These are phyloP conservation scores for Coemansia sp. DNA, from an alignment of 371 early-diverging fungal genomes.

Conservation along the genomic window DNA sequence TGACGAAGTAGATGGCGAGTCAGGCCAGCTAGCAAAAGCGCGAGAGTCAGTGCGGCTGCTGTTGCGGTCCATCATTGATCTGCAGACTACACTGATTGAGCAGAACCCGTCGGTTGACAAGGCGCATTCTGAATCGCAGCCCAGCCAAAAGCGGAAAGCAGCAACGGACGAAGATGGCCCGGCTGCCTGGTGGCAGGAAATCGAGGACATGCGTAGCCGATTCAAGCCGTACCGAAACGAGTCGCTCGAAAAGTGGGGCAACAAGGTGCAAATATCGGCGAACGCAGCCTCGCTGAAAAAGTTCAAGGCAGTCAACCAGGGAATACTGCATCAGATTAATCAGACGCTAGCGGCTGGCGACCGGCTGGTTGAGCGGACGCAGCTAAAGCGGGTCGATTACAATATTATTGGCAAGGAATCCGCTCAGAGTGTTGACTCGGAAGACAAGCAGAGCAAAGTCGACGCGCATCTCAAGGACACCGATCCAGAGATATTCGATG, in stretches of 20 bases:
- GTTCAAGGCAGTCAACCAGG: constrained; percentile 93
- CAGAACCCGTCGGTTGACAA: constrained; percentile 30
- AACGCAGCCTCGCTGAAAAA: constrained; percentile 74
- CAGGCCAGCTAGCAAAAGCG: constrained; percentile 13
- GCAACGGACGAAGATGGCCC: constrained; percentile 48
- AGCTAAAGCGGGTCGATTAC: constrained; percentile 72
- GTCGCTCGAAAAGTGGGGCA: constrained; percentile 92
- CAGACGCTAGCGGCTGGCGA: constrained; percentile 70
- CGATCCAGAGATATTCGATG: constrained; percentile 90
- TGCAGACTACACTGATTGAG: constrained; percentile 24
- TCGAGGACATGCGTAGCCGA: constrained; percentile 58
- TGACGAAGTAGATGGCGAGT: not conserved
- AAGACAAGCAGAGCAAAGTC: constrained; percentile 17
- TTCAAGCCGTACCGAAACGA: constrained; percentile 76
- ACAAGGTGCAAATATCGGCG: constrained; percentile 78
- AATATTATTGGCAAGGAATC: constrained; percentile 46
- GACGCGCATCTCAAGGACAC: constrained; percentile 71
- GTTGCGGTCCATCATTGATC: constrained; percentile 29
- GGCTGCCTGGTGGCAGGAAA: constrained; percentile 62
- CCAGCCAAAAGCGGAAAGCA: constrained; percentile 23
- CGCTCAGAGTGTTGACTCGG: constrained; percentile 30
- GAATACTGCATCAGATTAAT: constrained; percentile 76
- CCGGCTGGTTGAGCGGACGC: constrained; percentile 81
- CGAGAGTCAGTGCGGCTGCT: constrained; percentile 22
- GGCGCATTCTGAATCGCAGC: not conserved